These are phyloP conservation scores for Pelargonium cotyledonis DNA, from an alignment of 441 rosid species.

Conservation along the genomic window DNA sequence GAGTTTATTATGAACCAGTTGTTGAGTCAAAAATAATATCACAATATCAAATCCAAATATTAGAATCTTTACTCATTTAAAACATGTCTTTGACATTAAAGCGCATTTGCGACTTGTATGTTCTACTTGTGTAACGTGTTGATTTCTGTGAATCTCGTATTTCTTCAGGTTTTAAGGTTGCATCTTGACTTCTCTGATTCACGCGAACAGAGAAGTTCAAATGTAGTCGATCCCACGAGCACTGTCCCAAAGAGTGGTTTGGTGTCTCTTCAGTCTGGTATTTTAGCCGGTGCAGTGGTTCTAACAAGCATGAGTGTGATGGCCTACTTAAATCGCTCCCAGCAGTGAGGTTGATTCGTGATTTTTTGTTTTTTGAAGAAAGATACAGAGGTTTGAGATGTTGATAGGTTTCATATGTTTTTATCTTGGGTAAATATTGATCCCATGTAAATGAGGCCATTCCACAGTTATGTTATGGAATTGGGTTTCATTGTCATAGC, in stretches of 20 bases:
- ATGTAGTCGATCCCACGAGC: conserved; percentile 11
- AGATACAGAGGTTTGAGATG: neutral
- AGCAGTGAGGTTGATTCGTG: conserved; percentile 21
- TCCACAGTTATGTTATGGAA: neutral
- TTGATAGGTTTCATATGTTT: neutral
- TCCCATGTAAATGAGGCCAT: neutral
- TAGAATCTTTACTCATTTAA: too few relatives aligned
- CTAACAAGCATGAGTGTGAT: conserved; percentile 52
- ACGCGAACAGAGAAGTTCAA: conserved; percentile 25
- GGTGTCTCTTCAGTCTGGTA: conserved; percentile 33
- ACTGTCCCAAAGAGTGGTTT: conserved; percentile 25
- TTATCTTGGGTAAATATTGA: neutral
- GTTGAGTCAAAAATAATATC: too few relatives aligned
- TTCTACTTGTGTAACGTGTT: neutral
- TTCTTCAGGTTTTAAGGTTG: conserved; percentile 58
- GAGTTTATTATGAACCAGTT: too few relatives aligned
- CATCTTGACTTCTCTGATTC: conserved; percentile 56
- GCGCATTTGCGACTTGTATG: too few relatives aligned
- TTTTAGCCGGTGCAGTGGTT: conserved; percentile 54
- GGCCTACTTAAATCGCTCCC: conserved; percentile 60
- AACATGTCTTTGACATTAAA: too few relatives aligned
- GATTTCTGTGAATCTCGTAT: neutral
- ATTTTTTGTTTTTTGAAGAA: neutral
- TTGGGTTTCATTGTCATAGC: too few relatives aligned
- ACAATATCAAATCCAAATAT: too few relatives aligned